phyloP scores from a whole-genome alignment of 2,329 filamentous ascomycete species.

The Colletotrichum cereale region DNA sequence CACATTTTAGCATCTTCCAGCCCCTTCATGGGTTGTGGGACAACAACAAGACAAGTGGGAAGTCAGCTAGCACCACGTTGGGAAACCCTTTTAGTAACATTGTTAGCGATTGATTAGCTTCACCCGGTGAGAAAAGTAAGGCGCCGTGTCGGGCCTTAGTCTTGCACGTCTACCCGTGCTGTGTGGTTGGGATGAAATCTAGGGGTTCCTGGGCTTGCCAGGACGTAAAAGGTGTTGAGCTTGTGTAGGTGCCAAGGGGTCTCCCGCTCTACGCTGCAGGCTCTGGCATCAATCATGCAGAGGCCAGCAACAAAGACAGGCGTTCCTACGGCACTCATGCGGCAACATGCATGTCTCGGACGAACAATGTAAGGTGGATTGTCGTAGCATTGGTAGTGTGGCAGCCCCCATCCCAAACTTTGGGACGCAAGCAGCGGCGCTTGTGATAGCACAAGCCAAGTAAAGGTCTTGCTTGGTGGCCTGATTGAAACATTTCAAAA shows the following conservation, averaged over 20 bases:
- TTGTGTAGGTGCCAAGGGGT: neutral
- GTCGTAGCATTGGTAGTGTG: neutral
- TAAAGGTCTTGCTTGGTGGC: neutral
- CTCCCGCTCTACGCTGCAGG: neutral
- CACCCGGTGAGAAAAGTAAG: neutral
- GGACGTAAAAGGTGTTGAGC: neutral
- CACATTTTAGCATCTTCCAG: neutral
- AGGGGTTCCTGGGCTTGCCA: neutral
- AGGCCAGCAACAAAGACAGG: neutral
- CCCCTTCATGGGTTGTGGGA: neutral
- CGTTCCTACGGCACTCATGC: neutral
- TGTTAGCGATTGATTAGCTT: neutral
- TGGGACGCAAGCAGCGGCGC: slow-evolving; percentile 1
- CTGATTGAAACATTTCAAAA: slow-evolving; percentile 9
- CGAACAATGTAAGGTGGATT: neutral
- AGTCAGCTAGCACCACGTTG: neutral
- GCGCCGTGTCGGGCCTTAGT: neutral
- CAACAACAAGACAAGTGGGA: neutral
- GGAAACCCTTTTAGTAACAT: neutral
- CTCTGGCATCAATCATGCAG: neutral
- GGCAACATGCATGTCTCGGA: slow-evolving; percentile 12
- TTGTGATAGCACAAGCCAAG: neutral
- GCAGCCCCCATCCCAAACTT: neutral
- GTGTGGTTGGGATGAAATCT: slow-evolving; percentile 12
- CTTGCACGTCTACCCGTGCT: neutral